Evolutionary conservation across 345 rosid genomes (phyloP), one percentile per base, ranked within the genome.

Genomic region (Toxicodendron radicans): DNA sequence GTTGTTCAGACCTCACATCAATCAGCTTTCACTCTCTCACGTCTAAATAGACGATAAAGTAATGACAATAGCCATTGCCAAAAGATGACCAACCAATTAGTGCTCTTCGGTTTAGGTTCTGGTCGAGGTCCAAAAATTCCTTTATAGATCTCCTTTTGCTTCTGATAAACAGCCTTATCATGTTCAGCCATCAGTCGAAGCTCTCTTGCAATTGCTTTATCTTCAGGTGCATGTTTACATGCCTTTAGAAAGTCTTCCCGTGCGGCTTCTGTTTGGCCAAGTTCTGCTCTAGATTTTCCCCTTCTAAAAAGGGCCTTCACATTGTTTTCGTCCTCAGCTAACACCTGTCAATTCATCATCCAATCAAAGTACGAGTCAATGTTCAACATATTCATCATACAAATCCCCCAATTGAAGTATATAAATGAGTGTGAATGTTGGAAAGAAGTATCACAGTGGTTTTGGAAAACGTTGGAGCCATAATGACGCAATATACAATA

Each of bases 181-280:
- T 95, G 94, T 75, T 93, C 91, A 21, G 89, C 96, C 10, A 95
- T 86, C 52, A 77, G 58, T 1, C 97, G 82, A 61, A 95, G 78
- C 82, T 91, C 99, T 81, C 89, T 91, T 16, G 56, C 75, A 45
- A 95, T 93, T 18, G 96, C 94, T 69, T 87, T 93, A 75, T 93
- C 98, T 17, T 89, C 90, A 11, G 98, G 98, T 74, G 91, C 97
- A 74, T 70, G 83, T 79, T 95, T 95, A 20, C 87, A 90, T 0
- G 93, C 98, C 85, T 90, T 93, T 11, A 81, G 75, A 72, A 91
- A 93, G 75, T 95, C 99, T 74, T 93, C 97, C 24, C 89, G 89
- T 7, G 98, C 97, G 71, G 93, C 90, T 59, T 93, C 99, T 32
- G 89, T 85, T 76, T 93, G 99, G 71, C 99, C 98, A 32, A 95